Evolutionary conservation across 2,329 filamentous ascomycete genomes (phyloP), one percentile per base, ranked within the genome.

Genomic region (Ceratocystis variospora): DNA sequence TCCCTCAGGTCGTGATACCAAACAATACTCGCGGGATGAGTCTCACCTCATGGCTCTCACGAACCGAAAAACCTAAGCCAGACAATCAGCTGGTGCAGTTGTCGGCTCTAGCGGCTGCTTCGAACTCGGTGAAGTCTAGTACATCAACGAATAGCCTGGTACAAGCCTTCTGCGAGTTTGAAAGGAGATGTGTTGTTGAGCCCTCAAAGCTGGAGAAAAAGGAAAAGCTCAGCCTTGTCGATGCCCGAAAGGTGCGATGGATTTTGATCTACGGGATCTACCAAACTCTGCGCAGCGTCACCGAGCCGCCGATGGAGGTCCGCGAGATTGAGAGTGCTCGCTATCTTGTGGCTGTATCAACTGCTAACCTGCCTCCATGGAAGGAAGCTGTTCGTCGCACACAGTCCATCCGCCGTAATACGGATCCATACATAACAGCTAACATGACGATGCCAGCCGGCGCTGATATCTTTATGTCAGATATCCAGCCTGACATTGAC

Each of bases 231-330:
- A 74, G 74, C 0, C 75, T 84, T 10, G 77, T 80, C 7, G 89
- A 93, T 69, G 87, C 84, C 1, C 83, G 89, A 50, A 92, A 90
- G 73, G 82, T 91, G 17, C 81, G 89, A 48, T 94, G 89, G 89
- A 82, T 92, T 37, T 73, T 92, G 45, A 80, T 93, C 5, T 93
- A 93, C 71, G 81, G 84, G 19, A 80, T 84, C 2, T 81, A 90
- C 66, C 89, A 94, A 72, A 86, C 85, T n/a, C 79, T 94, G 0
- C 80, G 82, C 8, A 83, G 83, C 64, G 84, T 85, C 46, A 86
- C 83, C 0, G 77, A 81, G 44, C 77, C 82, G 0, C 86, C 89
- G 0, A 72, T 77, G 4, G 83, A 88, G 70, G 84, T 89, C 33
- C 78, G 78, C 17, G 82, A 87, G 65, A 76, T 78, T 0, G 77